These are phyloP conservation scores for Cutaneotrichosporon sp. DNA, from an alignment of 1,284 basidiomycete species.

Conservation along the genomic window DNA sequence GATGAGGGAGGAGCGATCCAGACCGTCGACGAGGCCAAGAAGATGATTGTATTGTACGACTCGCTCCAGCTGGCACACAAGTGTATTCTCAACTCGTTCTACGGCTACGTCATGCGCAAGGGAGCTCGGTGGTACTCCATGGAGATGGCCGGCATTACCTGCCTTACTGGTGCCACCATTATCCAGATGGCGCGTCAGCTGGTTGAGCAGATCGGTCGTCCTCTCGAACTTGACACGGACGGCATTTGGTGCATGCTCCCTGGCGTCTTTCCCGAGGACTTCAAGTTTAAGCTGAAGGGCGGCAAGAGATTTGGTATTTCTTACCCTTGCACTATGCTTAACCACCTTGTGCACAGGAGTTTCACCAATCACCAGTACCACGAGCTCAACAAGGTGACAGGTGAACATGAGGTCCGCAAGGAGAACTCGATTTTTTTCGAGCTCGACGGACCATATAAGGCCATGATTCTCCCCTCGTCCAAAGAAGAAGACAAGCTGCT, in stretches of 20 bases:
- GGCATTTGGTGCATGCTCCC: constrained; percentile 99
- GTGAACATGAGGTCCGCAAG: constrained; percentile 78
- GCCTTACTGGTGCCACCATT: constrained; percentile 96
- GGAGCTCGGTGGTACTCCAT: constrained; percentile 99
- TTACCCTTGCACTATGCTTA: constrained; percentile 99
- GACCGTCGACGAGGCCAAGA: constrained; percentile 94
- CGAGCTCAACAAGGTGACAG: constrained; percentile 76
- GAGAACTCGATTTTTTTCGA: constrained; percentile 99
- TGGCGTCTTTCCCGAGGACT: constrained; percentile 95
- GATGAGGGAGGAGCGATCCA: constrained; percentile 66
- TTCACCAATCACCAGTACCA: constrained; percentile 99
- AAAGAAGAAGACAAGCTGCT: constrained; percentile 99
- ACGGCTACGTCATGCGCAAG: constrained; percentile 99
- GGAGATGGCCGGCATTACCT: constrained; percentile 99
- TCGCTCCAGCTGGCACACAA: constrained; percentile 99
- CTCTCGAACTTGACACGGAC: constrained; percentile 96
- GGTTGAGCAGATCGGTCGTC: constrained; percentile 95
- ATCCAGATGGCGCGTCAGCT: constrained; percentile 99
- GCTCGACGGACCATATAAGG: constrained; percentile 95
- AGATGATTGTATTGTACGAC: constrained; percentile 99
- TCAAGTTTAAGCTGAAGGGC: constrained; percentile 83
- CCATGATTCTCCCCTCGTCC: constrained; percentile 98
- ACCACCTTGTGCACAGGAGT: constrained; percentile 89
- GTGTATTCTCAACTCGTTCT: constrained; percentile 99
- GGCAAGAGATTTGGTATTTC: constrained; percentile 88